Percentiles rank a stretch among this genome's conserved stretches.
These are phyloP conservation scores for Drosera spatulata DNA, from an alignment of 179 eudicot species.

Conservation along the genomic window DNA sequence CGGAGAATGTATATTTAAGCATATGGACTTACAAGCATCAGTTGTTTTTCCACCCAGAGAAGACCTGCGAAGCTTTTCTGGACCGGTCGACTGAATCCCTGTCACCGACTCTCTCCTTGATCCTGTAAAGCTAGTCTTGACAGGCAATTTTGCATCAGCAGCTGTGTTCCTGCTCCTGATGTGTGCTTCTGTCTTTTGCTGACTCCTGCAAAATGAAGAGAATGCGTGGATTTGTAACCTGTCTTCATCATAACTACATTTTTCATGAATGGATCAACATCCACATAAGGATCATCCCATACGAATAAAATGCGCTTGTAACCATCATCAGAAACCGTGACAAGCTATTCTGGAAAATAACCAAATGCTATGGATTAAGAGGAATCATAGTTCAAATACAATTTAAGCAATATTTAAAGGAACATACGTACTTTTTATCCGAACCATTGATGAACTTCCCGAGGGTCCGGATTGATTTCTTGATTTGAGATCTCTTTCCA, in stretches of 20 bases:
- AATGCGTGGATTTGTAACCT: not conserved
- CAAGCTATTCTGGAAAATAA: not conserved
- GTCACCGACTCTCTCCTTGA: constrained; percentile 67
- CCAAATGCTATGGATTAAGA: not conserved
- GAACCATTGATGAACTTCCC: constrained; percentile 79
- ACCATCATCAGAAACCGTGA: not conserved
- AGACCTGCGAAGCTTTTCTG: constrained; percentile 28
- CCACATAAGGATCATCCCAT: not conserved
- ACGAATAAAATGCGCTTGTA: not conserved
- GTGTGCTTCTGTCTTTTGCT: constrained; percentile 24
- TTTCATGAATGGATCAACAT: too few species aligned
- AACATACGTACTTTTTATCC: constrained; percentile 47
- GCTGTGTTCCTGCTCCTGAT: constrained; percentile 10
- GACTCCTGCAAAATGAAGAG: constrained; percentile 27
- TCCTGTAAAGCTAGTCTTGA: constrained; percentile 24
- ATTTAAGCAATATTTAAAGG: not conserved
- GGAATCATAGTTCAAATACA: too few species aligned
- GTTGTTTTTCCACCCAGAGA: constrained; percentile 59
- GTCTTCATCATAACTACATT: not conserved
- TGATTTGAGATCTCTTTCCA: constrained; percentile 67
- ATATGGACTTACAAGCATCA: constrained; percentile 36
- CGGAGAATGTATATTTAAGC: not conserved
- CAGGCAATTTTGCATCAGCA: constrained; percentile 25
- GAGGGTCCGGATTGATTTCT: constrained; percentile 62
- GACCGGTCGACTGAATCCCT: constrained; percentile 34